Percentiles rank a stretch among this genome's conserved stretches.
phyloP scores from a whole-genome alignment of 139 green algal species.

The Micractinium sp. region DNA sequence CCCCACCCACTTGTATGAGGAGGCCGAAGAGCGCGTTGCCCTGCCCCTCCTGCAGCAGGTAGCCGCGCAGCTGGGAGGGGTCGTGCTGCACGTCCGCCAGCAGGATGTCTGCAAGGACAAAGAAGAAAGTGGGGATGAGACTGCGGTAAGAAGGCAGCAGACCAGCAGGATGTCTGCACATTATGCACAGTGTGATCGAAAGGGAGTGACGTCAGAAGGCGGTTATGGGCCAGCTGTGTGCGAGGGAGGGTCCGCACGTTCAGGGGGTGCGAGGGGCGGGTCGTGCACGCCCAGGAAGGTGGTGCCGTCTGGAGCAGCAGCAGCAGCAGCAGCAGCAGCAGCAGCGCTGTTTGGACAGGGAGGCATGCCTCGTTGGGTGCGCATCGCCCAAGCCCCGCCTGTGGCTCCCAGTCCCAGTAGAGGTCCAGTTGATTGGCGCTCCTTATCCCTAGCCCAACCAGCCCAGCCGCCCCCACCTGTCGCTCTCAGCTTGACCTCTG shows the following conservation, averaged over 20 bases:
- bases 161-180: conserved; percentile 86
- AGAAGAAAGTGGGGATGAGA: not conserved
- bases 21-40: conserved; percentile 73
- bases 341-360: no score
- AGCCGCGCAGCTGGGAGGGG: conserved; percentile 74
- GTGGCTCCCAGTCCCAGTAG: no score
- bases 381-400: no score
- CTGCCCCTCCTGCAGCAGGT: conserved; percentile 55
- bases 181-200: no score
- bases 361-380: no score
- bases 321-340: no score
- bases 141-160: not conserved
- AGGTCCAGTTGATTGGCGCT: no score
- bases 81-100: conserved; percentile 87
- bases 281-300: not conserved
- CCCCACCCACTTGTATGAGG: conserved; percentile 62
- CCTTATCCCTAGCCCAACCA: not conserved
- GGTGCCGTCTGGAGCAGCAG: no score
- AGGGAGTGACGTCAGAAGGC: not conserved
- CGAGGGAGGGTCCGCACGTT: no score
- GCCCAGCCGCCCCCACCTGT: not conserved
- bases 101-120: conserved; percentile 75
- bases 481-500: conserved; percentile 21
- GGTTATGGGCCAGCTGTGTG: no score
- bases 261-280: no score